Percentiles rank a stretch among this genome's conserved stretches.
phyloP scores from a whole-genome alignment of 805 yeast genomes.

The Maudiozyma bulderi region DNA sequence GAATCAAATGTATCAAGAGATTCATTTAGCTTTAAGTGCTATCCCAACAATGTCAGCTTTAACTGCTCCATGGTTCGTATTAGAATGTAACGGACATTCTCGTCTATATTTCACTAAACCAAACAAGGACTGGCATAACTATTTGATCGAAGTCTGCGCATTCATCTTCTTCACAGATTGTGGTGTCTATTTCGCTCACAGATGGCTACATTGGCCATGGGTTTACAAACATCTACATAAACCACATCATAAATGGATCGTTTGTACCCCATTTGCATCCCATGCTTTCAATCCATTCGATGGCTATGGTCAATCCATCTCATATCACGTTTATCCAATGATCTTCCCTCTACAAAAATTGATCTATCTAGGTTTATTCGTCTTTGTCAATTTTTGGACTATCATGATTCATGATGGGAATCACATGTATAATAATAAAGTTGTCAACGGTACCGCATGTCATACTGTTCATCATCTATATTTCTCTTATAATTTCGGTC shows the following conservation, averaged over 20 bases:
- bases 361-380: conserved; percentile 70
- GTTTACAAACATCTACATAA: conserved; percentile 84
- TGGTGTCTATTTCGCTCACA: conserved; percentile 83
- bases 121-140: conserved; percentile 59
- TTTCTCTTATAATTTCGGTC: conserved; percentile 97
- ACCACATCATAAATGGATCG: conserved; percentile 99
- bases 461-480: conserved; percentile 95
- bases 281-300: conserved; percentile 98
- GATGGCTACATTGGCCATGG: conserved; percentile 86
- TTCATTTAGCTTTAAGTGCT: conserved; percentile 64
- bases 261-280: conserved; percentile 95
- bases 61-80: conserved; percentile 83
- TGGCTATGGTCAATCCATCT: conserved; percentile 86
- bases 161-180: conserved; percentile 92
- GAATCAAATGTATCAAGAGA: conserved; percentile 83
- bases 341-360: conserved; percentile 87
- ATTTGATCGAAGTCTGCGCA: conserved; percentile 57
- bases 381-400: conserved; percentile 95
- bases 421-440: conserved; percentile 84
- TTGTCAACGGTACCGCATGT: conserved; percentile 95
- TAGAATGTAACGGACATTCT: conserved; percentile 79
- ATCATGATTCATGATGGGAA: conserved; percentile 98
- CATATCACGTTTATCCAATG: conserved; percentile 89
- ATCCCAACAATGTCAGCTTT: conserved; percentile 83
- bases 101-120: conserved; percentile 54